Conservation (phyloP, 139 green algal species). For the Zygnema cylindricum region DNA sequence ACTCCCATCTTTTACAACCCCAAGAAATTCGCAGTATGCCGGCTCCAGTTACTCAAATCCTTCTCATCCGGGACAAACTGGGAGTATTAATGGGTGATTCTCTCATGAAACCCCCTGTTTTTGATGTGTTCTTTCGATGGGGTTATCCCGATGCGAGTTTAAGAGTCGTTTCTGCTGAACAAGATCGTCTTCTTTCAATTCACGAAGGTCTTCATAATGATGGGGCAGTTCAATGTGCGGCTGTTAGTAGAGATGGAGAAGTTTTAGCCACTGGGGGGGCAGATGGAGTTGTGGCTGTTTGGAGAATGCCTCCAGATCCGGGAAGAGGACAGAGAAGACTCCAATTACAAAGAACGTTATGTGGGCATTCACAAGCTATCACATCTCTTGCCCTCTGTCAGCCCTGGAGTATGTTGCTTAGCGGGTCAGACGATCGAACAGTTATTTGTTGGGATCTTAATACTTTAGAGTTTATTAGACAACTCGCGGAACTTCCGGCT, state of each 20-base stretch:
- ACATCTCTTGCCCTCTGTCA: conserved; percentile 68
- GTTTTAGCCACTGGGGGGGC: conserved; percentile 48
- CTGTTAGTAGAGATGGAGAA: conserved; percentile 42
- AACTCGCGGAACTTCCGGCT: conserved; percentile 38
- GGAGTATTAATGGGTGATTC: conserved; percentile 49
- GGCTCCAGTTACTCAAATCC: conserved; percentile 36
- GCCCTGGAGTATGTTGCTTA: conserved; percentile 65
- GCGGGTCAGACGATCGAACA: conserved; percentile 70
- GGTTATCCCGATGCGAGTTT: conserved; percentile 72
- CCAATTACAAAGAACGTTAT: conserved; percentile 66
- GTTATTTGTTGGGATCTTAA: conserved; percentile 74
- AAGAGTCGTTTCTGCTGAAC: conserved; percentile 60
- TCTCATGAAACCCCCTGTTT: conserved; percentile 59
- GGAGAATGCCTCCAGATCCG: conserved; percentile 6
- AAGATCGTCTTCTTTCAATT: conserved; percentile 51
- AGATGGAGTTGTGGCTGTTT: conserved; percentile 49
- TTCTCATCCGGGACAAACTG: conserved; percentile 34
- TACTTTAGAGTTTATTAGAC: conserved; percentile 45
- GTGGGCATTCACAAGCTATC: conserved; percentile 71
- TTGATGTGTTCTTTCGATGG: conserved; percentile 57
- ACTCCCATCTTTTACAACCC: conserved; percentile 29
- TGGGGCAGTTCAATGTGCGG: conserved; percentile 40
- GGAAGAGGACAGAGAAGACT: conserved; percentile 36
- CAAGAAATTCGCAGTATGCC: conserved; percentile 24
- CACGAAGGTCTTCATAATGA: conserved; percentile 48